These are phyloP conservation scores for Phaeodactylum tricornutum DNA, from an alignment of 108 stramenopile species.

Conservation along the genomic window DNA sequence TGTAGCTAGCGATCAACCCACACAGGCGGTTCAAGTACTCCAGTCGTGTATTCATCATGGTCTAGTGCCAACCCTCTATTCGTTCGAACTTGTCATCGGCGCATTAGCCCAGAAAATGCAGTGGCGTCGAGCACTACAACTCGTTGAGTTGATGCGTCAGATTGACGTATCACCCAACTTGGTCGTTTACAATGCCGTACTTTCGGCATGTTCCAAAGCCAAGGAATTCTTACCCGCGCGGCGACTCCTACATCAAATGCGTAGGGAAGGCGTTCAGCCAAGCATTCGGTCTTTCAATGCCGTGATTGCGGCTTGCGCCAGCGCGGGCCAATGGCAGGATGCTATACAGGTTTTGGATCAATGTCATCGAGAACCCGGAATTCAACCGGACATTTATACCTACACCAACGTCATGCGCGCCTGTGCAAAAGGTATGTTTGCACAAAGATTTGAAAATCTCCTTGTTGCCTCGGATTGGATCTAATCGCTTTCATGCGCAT, in stretches of 20 bases:
- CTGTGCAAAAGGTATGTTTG: constrained; percentile 57
- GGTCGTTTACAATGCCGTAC: constrained; percentile 45
- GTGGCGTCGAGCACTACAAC: constrained; percentile 47
- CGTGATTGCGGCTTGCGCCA: constrained; percentile 53
- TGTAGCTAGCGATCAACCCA: constrained; percentile 21
- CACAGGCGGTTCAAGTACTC: constrained; percentile 23
- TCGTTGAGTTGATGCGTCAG: constrained; percentile 45
- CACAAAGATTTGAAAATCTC: no score
- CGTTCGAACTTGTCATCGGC: constrained; percentile 42
- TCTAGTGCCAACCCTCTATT: constrained; percentile 24
- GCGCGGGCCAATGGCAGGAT: constrained; percentile 45
- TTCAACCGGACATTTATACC: constrained; percentile 61
- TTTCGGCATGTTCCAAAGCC: constrained; percentile 36
- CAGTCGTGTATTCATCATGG: constrained; percentile 10
- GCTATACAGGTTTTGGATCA: constrained; percentile 49
- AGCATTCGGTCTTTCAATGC: constrained; percentile 55
- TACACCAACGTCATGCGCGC: constrained; percentile 72
- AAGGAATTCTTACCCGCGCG: constrained; percentile 39
- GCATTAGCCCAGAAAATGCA: constrained; percentile 31
- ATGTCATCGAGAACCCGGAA: constrained; percentile 52
- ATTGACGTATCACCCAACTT: constrained; percentile 23
- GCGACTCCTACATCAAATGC: constrained; percentile 38
- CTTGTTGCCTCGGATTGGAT: no score
- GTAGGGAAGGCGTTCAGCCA: constrained; percentile 31
- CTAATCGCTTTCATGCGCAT: no score